These are phyloP conservation scores for Prunus davidiana DNA, from an alignment of 306 rosid species.

Conservation along the genomic window DNA sequence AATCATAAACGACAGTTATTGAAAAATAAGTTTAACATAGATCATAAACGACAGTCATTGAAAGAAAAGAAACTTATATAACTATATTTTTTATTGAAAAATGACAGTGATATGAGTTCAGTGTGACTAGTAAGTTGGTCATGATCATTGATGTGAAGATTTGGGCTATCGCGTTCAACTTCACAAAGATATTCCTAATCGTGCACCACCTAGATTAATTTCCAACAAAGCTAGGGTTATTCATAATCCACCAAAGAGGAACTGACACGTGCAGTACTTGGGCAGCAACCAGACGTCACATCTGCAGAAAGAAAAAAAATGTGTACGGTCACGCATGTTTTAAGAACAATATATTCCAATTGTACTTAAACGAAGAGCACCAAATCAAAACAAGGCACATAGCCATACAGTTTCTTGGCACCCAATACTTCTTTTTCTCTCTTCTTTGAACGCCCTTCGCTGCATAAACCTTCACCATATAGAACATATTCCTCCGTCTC, in stretches of 20 bases:
- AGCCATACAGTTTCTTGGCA: background rate
- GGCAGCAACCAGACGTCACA: background rate
- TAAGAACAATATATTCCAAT: background rate
- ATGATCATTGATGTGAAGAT: too few relatives aligned
- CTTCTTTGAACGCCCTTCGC: background rate
- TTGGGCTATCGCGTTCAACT: too few relatives aligned
- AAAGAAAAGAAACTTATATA: too few relatives aligned
- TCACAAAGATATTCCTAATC: too few relatives aligned
- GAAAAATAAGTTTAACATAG: too few relatives aligned
- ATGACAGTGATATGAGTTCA: too few relatives aligned
- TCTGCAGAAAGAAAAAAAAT: background rate
- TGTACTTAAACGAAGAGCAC: background rate
- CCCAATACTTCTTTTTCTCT: background rate
- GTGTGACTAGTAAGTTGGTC: too few relatives aligned
- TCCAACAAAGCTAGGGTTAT: background rate
- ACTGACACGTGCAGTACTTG: background rate
- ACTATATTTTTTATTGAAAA: too few relatives aligned
- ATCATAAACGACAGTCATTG: too few relatives aligned
- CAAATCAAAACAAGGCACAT: background rate
- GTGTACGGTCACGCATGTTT: background rate
- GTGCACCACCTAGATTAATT: too few relatives aligned
- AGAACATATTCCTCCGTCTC: conserved; percentile 5
- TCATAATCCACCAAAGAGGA: background rate
- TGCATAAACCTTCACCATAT: background rate
- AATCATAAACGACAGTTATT: too few relatives aligned